Evolutionary conservation across 495 filamentous ascomycete genomes (phyloP).

Genomic region (Aspergillus panamensis): DNA sequence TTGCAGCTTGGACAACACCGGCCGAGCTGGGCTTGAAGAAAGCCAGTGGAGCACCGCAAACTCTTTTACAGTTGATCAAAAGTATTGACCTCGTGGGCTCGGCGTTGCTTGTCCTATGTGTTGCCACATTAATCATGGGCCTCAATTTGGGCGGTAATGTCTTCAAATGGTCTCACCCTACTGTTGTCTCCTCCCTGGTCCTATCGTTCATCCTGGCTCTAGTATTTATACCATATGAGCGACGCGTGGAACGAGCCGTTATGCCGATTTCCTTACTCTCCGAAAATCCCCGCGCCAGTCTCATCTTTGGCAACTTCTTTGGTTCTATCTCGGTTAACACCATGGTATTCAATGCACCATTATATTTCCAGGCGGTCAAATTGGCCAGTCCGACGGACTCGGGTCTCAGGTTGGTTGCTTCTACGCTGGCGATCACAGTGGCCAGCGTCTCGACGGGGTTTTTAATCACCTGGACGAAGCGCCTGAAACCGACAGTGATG

Average conservation of each 20-base stretch:
- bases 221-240: constrained; percentile 61
- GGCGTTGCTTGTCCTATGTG: constrained; percentile 56
- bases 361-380: constrained; percentile 80
- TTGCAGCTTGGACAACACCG: constrained; percentile 57
- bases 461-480: constrained; percentile 63
- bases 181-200: constrained; percentile 61
- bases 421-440: constrained; percentile 54
- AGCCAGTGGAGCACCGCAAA: constrained; percentile 43
- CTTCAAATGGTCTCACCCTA: constrained; percentile 66
- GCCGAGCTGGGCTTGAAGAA: constrained; percentile 52
- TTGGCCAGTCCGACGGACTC: constrained; percentile 67
- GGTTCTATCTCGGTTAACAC: constrained; percentile 60
- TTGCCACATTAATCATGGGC: constrained; percentile 68
- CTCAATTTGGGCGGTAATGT: constrained; percentile 78
- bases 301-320: constrained; percentile 71
- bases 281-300: constrained; percentile 56
- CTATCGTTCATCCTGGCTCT: constrained; percentile 53
- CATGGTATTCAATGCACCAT: constrained; percentile 71
- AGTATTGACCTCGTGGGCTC: constrained; percentile 69
- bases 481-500: constrained; percentile 60
- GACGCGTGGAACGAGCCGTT: constrained; percentile 57
- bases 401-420: constrained; percentile 64
- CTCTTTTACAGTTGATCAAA: constrained; percentile 54
- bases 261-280: constrained; percentile 65
- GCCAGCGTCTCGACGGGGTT: constrained; percentile 64